These are phyloP conservation scores for Kwoniella botswanensis DNA, from an alignment of 768 basidiomycete genomes.

Conservation along the genomic window DNA sequence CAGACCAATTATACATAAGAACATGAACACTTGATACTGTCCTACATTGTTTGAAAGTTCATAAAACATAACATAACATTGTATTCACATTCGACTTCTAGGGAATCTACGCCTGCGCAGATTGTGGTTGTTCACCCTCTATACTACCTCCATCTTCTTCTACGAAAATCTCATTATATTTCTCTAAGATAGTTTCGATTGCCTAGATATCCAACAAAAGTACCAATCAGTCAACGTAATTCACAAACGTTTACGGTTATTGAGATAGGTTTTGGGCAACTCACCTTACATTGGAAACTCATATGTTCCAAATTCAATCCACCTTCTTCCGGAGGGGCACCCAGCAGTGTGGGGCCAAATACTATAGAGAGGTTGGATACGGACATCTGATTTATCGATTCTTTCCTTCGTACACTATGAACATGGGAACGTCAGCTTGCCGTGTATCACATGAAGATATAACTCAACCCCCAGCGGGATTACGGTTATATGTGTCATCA, in stretches of 20 bases:
- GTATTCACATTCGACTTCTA: no score
- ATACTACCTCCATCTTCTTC: constrained; percentile 65
- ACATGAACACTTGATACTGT: not conserved
- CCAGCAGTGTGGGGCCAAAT: constrained; percentile 95
- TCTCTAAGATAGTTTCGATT: constrained; percentile 90
- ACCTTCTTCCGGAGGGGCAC: constrained; percentile 63
- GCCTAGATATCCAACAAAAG: constrained; percentile 63
- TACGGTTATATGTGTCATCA: no score
- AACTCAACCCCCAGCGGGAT: not conserved
- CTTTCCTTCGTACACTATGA: constrained; percentile 73
- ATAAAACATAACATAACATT: no score
- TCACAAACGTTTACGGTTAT: no score
- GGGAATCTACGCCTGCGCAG: constrained; percentile 9
- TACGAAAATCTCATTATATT: constrained; percentile 95
- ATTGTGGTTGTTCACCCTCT: not conserved
- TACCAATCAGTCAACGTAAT: no score
- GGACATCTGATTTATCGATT: constrained; percentile 85
- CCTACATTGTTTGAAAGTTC: no score
- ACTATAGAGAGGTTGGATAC: constrained; percentile 92
- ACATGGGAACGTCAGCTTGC: not conserved
- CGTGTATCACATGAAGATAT: not conserved
- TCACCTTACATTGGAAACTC: constrained; percentile 61
- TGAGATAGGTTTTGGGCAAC: not conserved
- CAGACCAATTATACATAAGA: not conserved
- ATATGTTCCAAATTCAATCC: constrained; percentile 60